Base-by-base conservation (phyloP, 139 green algal genomes). In the Edaphochlamys debaryana region DNA sequence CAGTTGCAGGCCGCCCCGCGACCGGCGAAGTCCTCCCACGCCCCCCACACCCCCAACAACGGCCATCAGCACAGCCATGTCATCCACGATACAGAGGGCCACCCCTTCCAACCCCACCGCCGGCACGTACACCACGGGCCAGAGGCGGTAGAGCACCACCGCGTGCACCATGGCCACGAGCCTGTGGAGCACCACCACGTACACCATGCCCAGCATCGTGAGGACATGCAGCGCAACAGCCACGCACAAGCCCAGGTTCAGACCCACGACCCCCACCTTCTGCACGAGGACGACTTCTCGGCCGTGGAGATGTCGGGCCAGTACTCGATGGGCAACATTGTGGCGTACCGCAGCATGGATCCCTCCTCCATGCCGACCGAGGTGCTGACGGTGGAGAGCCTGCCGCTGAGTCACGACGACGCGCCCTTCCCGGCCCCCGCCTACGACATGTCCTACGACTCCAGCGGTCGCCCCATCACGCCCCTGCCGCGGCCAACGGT, bases 111-210 rank as follows among this genome's bases (percentile, higher is more conserved):
- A 50, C 64, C 48, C 15, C 48, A 25, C 0, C 48, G 66, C 3
- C 78, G 42, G 6, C 63, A 54, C 36, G 63, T 82, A 23, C 75
- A 82, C n/a, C 62, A 82, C 60, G 62, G n/a, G n/a, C n/a, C n/a
- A n/a, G n/a, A n/a, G n/a, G n/a, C n/a, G n/a, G n/a, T n/a, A n/a
- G n/a, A n/a, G n/a, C n/a, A n/a, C n/a, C n/a, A n/a, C n/a, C n/a
- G 72, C 8, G 17, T 38, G 60, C 60, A 67, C 60, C 54, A 63
- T 30, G 60, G 27, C 58, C 27, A 66, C 20, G 17, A 32, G 3
- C 58, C 17, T 32, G 54, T 8, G 6, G 27, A 74, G 40, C 67
- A 74, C 3, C 11, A 66, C 32, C 69, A 77, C 4, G 3, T 13
- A 34, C 41, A 2, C 29, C 69, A 41, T n/a, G n/a, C n/a, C n/a